phyloP scores from a whole-genome alignment of 2,329 filamentous ascomycete species.

The Fonsecaea monophora region DNA sequence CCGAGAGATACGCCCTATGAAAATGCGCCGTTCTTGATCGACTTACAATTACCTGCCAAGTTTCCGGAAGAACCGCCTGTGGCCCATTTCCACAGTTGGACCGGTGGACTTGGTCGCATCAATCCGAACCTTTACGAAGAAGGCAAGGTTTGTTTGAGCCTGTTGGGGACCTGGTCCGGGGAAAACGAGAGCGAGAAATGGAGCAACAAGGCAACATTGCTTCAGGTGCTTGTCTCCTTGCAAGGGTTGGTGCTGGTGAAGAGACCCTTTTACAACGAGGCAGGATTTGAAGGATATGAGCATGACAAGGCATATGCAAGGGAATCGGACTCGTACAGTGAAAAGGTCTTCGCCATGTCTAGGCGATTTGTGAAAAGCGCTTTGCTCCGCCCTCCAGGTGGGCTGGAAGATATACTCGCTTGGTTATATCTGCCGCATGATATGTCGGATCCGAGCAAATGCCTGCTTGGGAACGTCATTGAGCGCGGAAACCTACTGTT shows the following conservation, averaged over 20 bases:
- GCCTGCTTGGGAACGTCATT: conserved; percentile 36
- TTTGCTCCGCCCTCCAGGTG: conserved; percentile 51
- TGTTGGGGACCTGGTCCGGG: conserved; percentile 66
- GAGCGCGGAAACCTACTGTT: conserved; percentile 42
- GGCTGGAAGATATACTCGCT: conserved; percentile 59
- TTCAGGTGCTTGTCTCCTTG: conserved; percentile 65
- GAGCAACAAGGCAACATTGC: conserved; percentile 60
- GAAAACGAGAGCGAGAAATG: conserved; percentile 61
- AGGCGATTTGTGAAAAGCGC: conserved; percentile 59
- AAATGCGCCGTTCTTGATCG: conserved; percentile 66
- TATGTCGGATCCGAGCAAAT: conserved; percentile 13
- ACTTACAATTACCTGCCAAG: conserved; percentile 58
- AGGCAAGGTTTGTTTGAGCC: conserved; percentile 65
- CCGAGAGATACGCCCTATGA: conserved; percentile 67
- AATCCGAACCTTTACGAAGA: conserved; percentile 70
- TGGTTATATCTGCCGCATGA: conserved; percentile 57
- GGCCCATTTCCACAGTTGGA: conserved; percentile 68
- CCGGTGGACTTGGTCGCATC: conserved; percentile 57
- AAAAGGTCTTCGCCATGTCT: conserved; percentile 61
- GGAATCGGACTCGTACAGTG: conserved; percentile 59
- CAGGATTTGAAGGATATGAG: conserved; percentile 63
- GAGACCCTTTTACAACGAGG: conserved; percentile 69
- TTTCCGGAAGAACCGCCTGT: conserved; percentile 62
- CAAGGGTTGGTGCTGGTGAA: conserved; percentile 65
- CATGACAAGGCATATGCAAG: conserved; percentile 55